A percentile compares a stretch with the other conserved stretches of the same genome.
phyloP scores from a whole-genome alignment of 78 protist species.

The Chrysochromulina parva region DNA sequence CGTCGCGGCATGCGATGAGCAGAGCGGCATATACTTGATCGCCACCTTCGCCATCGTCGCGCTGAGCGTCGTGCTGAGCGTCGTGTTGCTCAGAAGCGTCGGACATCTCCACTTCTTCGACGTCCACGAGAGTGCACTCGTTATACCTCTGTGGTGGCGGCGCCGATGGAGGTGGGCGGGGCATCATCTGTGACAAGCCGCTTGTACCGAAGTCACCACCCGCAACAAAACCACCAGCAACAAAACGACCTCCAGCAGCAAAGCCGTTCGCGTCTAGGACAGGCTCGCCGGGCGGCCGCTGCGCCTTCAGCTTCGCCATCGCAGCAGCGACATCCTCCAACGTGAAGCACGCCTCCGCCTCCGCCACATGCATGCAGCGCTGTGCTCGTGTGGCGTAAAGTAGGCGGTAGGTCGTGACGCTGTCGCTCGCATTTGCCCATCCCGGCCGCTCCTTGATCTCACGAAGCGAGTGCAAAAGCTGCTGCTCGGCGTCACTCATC shows the following conservation, averaged over 20 bases:
- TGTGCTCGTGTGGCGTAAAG: neutral
- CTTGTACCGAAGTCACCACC: too few species aligned
- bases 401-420: neutral
- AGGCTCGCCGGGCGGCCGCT: neutral
- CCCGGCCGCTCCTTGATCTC: neutral
- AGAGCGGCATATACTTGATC: neutral
- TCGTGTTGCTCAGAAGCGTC: neutral
- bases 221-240: too few species aligned
- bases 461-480: neutral
- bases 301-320: neutral
- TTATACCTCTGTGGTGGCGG: too few species aligned
- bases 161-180: too few species aligned
- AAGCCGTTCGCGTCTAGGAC: too few species aligned
- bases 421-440: constrained; percentile 11
- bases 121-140: too few species aligned
- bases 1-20: neutral
- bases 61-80: neutral
- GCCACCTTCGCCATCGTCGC: neutral
- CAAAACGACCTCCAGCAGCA: too few species aligned
- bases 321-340: neutral
- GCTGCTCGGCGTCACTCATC: neutral
- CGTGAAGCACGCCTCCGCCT: neutral
- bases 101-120: too few species aligned
- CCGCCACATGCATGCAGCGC: neutral
- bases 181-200: too few species aligned